Evolutionary conservation across 108 stramenopile genomes (phyloP), one percentile per base, ranked within the genome.

Genomic region (Skeletonema costatum): DNA sequence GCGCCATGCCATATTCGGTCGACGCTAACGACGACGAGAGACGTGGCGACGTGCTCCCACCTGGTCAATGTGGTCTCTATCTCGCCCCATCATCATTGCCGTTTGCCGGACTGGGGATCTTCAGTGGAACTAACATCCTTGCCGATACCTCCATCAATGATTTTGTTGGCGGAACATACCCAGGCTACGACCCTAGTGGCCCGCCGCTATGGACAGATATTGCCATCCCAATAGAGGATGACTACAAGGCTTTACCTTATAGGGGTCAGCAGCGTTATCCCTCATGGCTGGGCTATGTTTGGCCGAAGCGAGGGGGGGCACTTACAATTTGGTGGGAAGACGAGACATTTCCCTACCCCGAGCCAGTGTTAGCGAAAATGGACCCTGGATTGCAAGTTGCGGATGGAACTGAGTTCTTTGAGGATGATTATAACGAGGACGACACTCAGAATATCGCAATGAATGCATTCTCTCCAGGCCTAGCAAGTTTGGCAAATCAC

Each of bases 221-320:
- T 12, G 62, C 67, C 58, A 76, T 88, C 17, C 80, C 87, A 64
- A 82, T 88, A 16, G 71, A 73, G 56, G 87, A 88, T 42, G 32
- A 66, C 9, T 83, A 73, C 75, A 88, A 88, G 71, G 73, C 82
- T 5, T 32, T 82, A 19, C 86, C 86, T 9, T 85, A 82, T 53
- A 73, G 86, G 5, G 86, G 86, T 31, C 80, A 87, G 44, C 80
- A 82, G 30, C 75, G 73, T 7, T 85, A 68, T 48, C 77, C 84
- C 2, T 73, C 75, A 1, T 87, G 86, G 86, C 42, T 87, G 32
- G 71, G 51, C 25, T 87, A 87, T 58, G 70, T 87, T 0, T 85
- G 84, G 82, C 85, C 85, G 1, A n/a, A 25, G 16, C 36, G 71
- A 9, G 12, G 12, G 17, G 66, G 74, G 0, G 70, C 64, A 4